Evolutionary conservation across 2,329 filamentous ascomycete genomes (phyloP), one percentile per base, ranked within the genome.

Genomic region (Leptographium flavum): DNA sequence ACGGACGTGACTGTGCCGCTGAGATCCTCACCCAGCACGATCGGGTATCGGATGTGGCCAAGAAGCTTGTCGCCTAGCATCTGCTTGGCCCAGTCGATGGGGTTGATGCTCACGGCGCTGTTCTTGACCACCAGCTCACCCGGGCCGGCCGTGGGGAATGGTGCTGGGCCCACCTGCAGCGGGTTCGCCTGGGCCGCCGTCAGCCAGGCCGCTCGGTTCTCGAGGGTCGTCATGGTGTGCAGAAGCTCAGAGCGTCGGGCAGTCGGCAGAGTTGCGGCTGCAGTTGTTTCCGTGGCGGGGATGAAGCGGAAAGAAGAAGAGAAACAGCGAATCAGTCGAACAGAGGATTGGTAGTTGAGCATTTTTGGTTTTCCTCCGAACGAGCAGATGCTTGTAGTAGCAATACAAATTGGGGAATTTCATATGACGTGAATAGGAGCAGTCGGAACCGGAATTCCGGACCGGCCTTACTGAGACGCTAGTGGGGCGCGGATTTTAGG

Each of bases 1-100:
- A 63, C 52, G 36, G 57, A 54, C 25, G 57, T 52, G 3, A 64
- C 56, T 33, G 55, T 54, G 15, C 63, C 61, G n/a, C 62, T 55
- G 35, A 57, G 55, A 48, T 58, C 62, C 27, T 43, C 47, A n/a
- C 63, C 62, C 17, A 62, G 48, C 22, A 65, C 51, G 7, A 48
- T 53, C 3, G 62, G 62, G 35, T 58, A 62, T 9, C 51, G 58
- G 49, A 63, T 45, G 23, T 62, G 46, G 40, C 60, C 52, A 9
- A 49, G 45, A 11, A 51, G 31, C 19, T 49, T 32, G 39, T 62
- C 47, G 27, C 56, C 60, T 19, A 46, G 23, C 32, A 56, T 45
- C 46, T 62, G 60, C 42, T 58, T 57, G 4, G 47, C 43, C 27
- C 45, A 51, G 47, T 64, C 61, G 19, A 62, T 35, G 50, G 55